These are phyloP conservation scores for Tricholoma matsutake DNA, from an alignment of 768 basidiomycete genomes.

Conservation along the genomic window DNA sequence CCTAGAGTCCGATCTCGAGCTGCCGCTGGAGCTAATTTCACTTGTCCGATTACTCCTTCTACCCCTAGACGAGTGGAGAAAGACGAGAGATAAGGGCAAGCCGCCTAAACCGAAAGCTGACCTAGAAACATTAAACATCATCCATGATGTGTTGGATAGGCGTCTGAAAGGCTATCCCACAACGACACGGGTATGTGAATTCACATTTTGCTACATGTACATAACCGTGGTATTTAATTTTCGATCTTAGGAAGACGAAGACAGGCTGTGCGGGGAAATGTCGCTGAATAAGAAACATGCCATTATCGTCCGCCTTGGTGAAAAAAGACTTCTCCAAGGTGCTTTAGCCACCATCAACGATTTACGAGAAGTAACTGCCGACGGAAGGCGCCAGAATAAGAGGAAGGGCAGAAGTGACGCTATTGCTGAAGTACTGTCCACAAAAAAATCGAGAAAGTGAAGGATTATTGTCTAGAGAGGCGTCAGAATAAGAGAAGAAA, in stretches of 20 bases:
- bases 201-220: background rate
- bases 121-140: constrained; percentile 40
- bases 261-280: constrained; percentile 35
- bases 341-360: constrained; percentile 21
- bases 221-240: background rate
- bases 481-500: constrained; percentile 10
- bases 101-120: constrained; percentile 73
- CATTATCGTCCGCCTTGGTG: constrained; percentile 71
- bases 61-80: constrained; percentile 55
- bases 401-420: constrained; percentile 14
- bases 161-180: constrained; percentile 58
- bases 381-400: constrained; percentile 4
- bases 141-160: constrained; percentile 44
- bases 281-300: constrained; percentile 55
- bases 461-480: background rate
- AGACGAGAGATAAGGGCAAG: constrained; percentile 56
- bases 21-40: constrained; percentile 58
- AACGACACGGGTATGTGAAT: constrained; percentile 49
- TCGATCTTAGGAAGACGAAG: constrained; percentile 47
- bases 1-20: constrained; percentile 46
- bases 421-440: constrained; percentile 3
- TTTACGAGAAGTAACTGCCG: background rate
- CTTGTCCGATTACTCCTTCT: constrained; percentile 64
- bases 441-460: constrained; percentile 12
- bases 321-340: constrained; percentile 62